A percentile compares a stretch with the other conserved stretches of the same genome.
These are phyloP conservation scores for Quercus phellos DNA, from an alignment of 331 rosid genomes.

Conservation along the genomic window DNA sequence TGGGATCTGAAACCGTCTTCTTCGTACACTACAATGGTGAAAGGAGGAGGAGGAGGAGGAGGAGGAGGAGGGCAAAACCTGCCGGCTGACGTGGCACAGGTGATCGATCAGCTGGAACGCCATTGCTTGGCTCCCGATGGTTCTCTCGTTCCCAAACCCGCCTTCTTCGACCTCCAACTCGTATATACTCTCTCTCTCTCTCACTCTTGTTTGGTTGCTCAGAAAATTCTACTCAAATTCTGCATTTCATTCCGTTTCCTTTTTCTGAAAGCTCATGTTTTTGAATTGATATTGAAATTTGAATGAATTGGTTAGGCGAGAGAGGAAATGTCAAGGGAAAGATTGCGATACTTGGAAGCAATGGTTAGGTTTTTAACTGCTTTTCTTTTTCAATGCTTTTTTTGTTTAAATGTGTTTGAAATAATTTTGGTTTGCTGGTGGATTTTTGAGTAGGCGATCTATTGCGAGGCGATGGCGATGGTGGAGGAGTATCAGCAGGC, in stretches of 20 bases:
- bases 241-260: not conserved
- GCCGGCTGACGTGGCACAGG: slow-evolving; percentile 65
- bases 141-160: slow-evolving; percentile 80
- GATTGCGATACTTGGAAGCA: slow-evolving; percentile 79
- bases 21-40: slow-evolving; percentile 45
- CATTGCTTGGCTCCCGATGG: slow-evolving; percentile 92
- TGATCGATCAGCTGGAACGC: slow-evolving; percentile 87
- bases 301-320: slow-evolving; percentile 30
- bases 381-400: not conserved
- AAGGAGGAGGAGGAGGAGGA: slow-evolving; percentile 52
- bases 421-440: slow-evolving; percentile 9
- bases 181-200: slow-evolving; percentile 29
- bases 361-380: slow-evolving; percentile 39
- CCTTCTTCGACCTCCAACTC: slow-evolving; percentile 69
- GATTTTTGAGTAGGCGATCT: slow-evolving; percentile 58
- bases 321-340: slow-evolving; percentile 59
- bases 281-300: no score
- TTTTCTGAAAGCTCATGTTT: no score
- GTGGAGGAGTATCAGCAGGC: slow-evolving; percentile 87
- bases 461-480: slow-evolving; percentile 85
- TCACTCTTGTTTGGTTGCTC: slow-evolving; percentile 15
- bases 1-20: not conserved
- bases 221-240: not conserved
- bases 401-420: not conserved
- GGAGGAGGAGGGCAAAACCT: slow-evolving; percentile 53